Conservation (phyloP, 257 asterid species). For the Mitragyna speciosa region DNA sequence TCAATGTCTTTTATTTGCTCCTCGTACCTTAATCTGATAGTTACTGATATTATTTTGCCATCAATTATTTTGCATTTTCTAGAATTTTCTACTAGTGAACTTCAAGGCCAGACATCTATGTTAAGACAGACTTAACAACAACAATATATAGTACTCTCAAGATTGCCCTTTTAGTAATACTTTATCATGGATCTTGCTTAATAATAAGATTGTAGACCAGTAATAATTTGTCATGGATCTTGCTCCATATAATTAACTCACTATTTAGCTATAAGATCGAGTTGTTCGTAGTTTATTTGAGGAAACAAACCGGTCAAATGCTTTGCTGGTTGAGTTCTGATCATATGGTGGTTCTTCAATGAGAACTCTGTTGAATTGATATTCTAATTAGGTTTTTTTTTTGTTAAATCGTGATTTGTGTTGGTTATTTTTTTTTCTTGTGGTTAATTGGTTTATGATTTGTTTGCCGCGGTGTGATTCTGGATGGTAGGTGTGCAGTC, state of each 20-base stretch:
- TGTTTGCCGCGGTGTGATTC: slow-evolving; percentile 11
- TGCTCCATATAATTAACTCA: too few relatives aligned
- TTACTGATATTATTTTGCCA: background rate
- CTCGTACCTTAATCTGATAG: background rate
- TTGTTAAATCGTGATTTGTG: background rate
- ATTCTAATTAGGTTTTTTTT: background rate
- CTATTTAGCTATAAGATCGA: too few relatives aligned
- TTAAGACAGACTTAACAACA: too few relatives aligned
- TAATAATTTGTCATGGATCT: too few relatives aligned
- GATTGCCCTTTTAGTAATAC: background rate
- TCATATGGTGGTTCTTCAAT: too few relatives aligned
- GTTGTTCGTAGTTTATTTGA: background rate
- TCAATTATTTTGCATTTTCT: background rate
- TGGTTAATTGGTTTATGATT: background rate
- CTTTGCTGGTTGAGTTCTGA: background rate
- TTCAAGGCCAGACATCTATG: background rate
- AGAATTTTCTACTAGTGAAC: background rate
- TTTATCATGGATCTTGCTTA: background rate
- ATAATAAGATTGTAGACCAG: background rate
- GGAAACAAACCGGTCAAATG: background rate
- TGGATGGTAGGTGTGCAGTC: slow-evolving; percentile 48
- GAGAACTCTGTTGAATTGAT: background rate
- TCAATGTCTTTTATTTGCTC: background rate
- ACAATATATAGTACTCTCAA: background rate
- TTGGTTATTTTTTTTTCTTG: too few relatives aligned